Evolutionary conservation across 139 green algal species (phyloP).

Genomic region (Nannochloris sp.): DNA sequence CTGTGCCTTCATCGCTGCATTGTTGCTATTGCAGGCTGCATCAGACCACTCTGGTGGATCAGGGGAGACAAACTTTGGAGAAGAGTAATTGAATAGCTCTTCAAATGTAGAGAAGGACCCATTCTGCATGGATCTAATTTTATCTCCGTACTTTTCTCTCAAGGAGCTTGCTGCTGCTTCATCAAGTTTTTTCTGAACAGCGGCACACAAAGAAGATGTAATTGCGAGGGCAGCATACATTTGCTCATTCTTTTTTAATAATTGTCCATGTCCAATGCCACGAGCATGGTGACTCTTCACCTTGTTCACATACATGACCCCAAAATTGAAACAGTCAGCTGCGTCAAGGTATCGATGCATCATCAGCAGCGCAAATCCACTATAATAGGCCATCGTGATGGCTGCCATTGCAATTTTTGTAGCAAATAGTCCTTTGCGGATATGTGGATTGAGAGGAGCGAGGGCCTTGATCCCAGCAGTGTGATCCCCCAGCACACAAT

Average conservation of each 20-base stretch:
- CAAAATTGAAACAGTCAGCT: slow-evolving; percentile 72
- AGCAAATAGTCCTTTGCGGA: slow-evolving; percentile 57
- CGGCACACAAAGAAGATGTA: slow-evolving; percentile 66
- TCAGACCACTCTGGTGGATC: slow-evolving; percentile 56
- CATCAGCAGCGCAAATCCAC: slow-evolving; percentile 87
- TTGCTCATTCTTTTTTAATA: slow-evolving; percentile 99
- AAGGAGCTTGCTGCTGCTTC: slow-evolving; percentile 58
- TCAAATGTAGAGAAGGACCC: slow-evolving; percentile 61
- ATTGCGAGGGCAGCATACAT: slow-evolving; percentile 89
- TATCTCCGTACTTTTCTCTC: slow-evolving; percentile 66
- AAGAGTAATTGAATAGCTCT: slow-evolving; percentile 90
- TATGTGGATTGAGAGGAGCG: slow-evolving; percentile 47
- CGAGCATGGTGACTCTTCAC: slow-evolving; percentile 54
- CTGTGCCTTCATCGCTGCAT: slow-evolving; percentile 84
- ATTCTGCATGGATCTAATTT: slow-evolving; percentile 58
- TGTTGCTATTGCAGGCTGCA: slow-evolving; percentile 64
- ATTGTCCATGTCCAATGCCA: slow-evolving; percentile 59
- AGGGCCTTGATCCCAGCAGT: slow-evolving; percentile 49
- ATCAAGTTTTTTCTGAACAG: slow-evolving; percentile 47
- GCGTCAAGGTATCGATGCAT: slow-evolving; percentile 81
- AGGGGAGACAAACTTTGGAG: slow-evolving; percentile 92
- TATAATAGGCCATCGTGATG: slow-evolving; percentile 94
- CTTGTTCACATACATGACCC: slow-evolving; percentile 75
- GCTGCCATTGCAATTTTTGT: slow-evolving; percentile 63
- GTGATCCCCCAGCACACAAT: slow-evolving; percentile 91